Evolutionary conservation across 2,329 filamentous ascomycete genomes (phyloP), one percentile per base, ranked within the genome.

Genomic region (Lasiodiplodia sp.): DNA sequence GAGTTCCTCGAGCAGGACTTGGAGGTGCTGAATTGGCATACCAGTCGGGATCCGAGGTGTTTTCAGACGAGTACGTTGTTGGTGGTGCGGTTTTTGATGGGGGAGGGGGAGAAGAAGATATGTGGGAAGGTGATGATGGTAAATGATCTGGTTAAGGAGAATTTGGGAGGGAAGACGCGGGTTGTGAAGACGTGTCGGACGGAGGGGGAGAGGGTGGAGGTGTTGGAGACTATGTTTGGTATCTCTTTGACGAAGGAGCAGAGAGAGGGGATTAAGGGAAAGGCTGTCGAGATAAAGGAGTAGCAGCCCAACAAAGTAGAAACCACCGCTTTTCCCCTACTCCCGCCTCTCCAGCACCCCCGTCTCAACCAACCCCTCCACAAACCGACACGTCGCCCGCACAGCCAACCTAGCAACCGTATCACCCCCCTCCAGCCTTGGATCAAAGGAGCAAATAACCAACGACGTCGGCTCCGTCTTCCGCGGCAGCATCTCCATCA

Each of bases 91-190:
- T 82, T 83, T 52, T 66, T 83, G 60, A 70, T 75, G 4, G 66
- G 69, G 34, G 72, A 31, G 28, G 5, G 28, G 28, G 28, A 31
- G 28, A 75, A 73, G 3, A 69, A 78, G 66, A 71, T 80, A 68
- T 71, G 78, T 25, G 79, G 77, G 21, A 78, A 79, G 16, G 79
- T 74, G 23, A 80, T 77, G 62, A 53, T 85, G 53, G 78, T 83
- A 47, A 79, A 80, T 10, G 81, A 81, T 0, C 75, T 80, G 14
- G 82, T 84, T 1, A 82, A 83, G 69, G 76, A 79, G 74, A 83
- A 82, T 64, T 71, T 81, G 23, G 79, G 79, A 10, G 82, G 81
- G 1, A 80, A 77, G 71, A 82, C 80, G 12, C 74, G 75, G 56
- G 71, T 80, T 8, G 71, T 81, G 16, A 71, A 78, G 66, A 74